Evolutionary conservation across 441 rosid genomes (phyloP).

Genomic region (Gossypium gossypioides): DNA sequence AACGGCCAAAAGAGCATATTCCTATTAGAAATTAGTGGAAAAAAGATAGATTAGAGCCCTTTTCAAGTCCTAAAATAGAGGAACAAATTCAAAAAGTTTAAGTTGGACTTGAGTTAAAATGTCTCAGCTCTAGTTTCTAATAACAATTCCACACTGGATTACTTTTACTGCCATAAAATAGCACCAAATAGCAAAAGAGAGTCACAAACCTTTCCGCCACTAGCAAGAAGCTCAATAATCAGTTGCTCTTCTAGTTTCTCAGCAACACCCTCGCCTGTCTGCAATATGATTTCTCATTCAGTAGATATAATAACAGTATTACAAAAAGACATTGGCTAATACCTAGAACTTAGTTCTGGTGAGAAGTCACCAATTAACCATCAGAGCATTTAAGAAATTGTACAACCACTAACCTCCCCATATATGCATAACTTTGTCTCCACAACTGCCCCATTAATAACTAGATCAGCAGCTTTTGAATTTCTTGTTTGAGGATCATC

Average conservation of each 20-base stretch:
- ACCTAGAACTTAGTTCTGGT: neutral
- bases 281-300: conserved; percentile 16
- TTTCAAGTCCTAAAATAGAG: neutral
- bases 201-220: conserved; percentile 86
- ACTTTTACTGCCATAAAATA: conserved; percentile 13
- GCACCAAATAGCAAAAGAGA: conserved; percentile 13
- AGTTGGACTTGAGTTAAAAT: conserved; percentile 3
- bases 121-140: neutral
- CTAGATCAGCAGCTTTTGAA: conserved; percentile 67
- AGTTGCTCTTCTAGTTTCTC: conserved; percentile 52
- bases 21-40: neutral
- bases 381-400: conserved; percentile 3
- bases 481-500: conserved; percentile 36
- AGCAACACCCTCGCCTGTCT: conserved; percentile 47
- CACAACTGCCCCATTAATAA: conserved; percentile 70
- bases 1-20: neutral
- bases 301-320: neutral
- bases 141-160: conserved; percentile 8
- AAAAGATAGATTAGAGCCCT: neutral
- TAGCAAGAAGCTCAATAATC: conserved; percentile 74
- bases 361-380: conserved; percentile 1
- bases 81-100: neutral
- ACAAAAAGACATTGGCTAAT: neutral
- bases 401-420: conserved; percentile 60
- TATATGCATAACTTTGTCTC: conserved; percentile 73